phyloP scores from a whole-genome alignment of 176 grass and related monocot species.

The Otatea glauca region DNA sequence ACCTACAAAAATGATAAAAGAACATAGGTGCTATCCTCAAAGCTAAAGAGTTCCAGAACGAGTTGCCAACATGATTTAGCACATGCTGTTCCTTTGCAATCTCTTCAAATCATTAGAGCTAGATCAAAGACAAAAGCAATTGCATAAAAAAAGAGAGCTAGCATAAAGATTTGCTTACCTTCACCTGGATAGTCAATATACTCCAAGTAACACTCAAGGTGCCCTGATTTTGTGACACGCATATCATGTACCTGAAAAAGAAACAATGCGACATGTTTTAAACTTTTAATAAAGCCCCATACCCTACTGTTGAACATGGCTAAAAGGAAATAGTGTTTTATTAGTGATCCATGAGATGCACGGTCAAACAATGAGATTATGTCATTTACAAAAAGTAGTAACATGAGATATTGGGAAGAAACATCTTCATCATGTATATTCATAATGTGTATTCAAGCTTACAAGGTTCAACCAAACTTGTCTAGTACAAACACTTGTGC shows the following conservation, averaged over 20 bases:
- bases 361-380: not conserved
- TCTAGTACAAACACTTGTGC: slow-evolving; percentile 1
- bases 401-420: slow-evolving; percentile 3
- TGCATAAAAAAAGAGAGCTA: slow-evolving; percentile 13
- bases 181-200: slow-evolving; percentile 65
- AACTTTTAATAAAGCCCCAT: not conserved
- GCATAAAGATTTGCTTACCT: slow-evolving; percentile 50
- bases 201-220: slow-evolving; percentile 55
- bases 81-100: not conserved
- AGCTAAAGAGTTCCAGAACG: slow-evolving; percentile 8
- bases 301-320: not conserved
- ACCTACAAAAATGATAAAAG: not conserved
- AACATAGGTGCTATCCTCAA: not conserved
- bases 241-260: slow-evolving; percentile 54
- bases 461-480: slow-evolving; percentile 1
- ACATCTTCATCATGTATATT: not conserved
- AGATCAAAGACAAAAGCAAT: not conserved
- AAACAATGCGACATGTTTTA: not conserved
- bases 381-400: not conserved
- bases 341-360: slow-evolving; percentile 14
- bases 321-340: not conserved
- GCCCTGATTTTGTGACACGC: slow-evolving; percentile 10
- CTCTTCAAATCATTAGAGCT: not conserved
- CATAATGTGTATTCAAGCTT: not conserved
- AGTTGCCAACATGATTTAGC: slow-evolving; percentile 12